phyloP scores from a whole-genome alignment of 345 rosid genomes.

The Eucalyptus regnans region DNA sequence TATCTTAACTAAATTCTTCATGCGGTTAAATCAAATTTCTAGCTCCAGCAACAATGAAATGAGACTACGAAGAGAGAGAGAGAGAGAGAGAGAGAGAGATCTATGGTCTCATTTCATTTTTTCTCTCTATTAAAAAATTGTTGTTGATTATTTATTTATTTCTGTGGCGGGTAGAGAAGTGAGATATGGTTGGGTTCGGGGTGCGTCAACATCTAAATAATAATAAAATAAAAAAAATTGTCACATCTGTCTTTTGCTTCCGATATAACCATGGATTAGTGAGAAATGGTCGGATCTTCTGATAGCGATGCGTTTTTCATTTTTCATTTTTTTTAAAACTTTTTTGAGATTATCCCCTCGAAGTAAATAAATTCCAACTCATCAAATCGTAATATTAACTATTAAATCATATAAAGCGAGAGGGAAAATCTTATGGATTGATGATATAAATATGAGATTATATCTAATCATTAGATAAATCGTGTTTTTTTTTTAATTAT shows the following conservation, averaged over 20 bases:
- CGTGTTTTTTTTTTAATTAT: no score
- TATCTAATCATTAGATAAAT: neutral
- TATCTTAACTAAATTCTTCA: neutral
- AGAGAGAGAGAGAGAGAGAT: no score
- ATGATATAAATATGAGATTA: neutral
- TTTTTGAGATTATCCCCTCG: neutral
- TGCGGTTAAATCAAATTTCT: no score
- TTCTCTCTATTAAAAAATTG: neutral
- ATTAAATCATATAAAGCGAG: neutral
- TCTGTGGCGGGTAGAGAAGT: neutral
- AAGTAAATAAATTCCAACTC: neutral
- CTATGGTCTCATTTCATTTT: no score
- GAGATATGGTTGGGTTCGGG: neutral
- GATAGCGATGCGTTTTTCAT: neutral
- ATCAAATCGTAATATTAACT: no score
- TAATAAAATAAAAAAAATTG: no score
- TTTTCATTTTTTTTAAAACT: no score
- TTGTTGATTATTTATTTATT: no score
- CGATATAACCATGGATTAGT: neutral
- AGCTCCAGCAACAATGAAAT: no score
- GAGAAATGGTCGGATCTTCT: neutral
- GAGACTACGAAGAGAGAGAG: no score
- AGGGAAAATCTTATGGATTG: neutral
- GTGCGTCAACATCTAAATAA: neutral
- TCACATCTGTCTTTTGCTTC: no score